Base-by-base conservation (phyloP, 345 rosid genomes). In the Eucalyptus decipiens region DNA sequence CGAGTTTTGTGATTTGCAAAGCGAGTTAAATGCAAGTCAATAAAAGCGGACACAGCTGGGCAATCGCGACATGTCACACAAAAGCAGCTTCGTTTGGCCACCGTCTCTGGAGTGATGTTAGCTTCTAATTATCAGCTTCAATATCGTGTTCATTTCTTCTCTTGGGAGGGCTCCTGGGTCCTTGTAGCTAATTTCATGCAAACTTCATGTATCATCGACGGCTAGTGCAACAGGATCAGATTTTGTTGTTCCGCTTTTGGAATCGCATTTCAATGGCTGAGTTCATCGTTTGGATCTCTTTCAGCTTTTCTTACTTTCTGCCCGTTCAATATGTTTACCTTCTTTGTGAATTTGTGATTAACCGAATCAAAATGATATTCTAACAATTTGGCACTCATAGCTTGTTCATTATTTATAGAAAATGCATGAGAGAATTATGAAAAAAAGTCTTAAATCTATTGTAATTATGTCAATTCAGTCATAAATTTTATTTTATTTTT, bases 391-490 rank as follows among this genome's bases (percentile, higher is more conserved):
- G 14, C 15, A 11, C 2, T 11, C n/a, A 26, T 11, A 60, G 4
- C n/a, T 6, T 60, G 15, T 26, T 60, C 6, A 28, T 60, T 60
- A 6, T 60, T 24, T 60, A 58, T 58, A 26, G 13, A 49, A 49
- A 49, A 49, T 1, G 16, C 1, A 14, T 0, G 3, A 5, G 18
- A 49, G 51, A 49, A 49, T 49, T 49, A 49, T 49, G 17, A 49
- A 49, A 49, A 13, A 13, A 48, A 13, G 1, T 48, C 0, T 13
- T 4, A 48, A 48, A 48, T 2, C 0, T 13, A 48, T 48, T 48
- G 0, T 0, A 49, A 49, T 49, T 49, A 0, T 49, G 0, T 5
- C 50, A 49, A 49, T 49, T 49, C 3, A 49, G 3, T 48, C 1
- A 49, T 49, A 0, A 48, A 47, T 47, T 47, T 48, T 48, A 11